phyloP scores from a whole-genome alignment of 441 rosid genomes.

The Eutrema salsugineum region DNA sequence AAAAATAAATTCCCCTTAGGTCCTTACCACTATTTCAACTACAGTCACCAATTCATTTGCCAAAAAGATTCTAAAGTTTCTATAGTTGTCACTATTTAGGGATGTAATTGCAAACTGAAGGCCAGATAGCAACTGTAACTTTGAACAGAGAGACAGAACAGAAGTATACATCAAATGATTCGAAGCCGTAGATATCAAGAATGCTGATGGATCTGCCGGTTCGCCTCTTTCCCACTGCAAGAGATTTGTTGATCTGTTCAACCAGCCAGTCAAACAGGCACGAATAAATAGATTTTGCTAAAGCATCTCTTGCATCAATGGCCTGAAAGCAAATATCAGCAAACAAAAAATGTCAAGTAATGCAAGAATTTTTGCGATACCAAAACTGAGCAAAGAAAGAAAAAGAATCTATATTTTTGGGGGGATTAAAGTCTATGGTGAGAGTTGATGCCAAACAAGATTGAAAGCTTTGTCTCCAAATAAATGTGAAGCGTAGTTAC shows the following conservation, averaged over 20 bases:
- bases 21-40: background rate
- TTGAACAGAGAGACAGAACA: slow-evolving; percentile 2
- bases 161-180: slow-evolving; percentile 87
- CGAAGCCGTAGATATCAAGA: slow-evolving; percentile 99
- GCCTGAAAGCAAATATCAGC: slow-evolving; percentile 62
- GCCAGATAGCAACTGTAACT: background rate
- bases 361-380: background rate
- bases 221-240: slow-evolving; percentile 91
- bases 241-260: slow-evolving; percentile 97
- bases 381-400: background rate
- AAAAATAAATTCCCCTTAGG: background rate
- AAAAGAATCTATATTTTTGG: background rate
- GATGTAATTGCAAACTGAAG: background rate
- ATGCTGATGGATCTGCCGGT: slow-evolving; percentile 99
- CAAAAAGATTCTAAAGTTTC: background rate
- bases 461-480: background rate
- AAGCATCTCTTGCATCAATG: slow-evolving; percentile 88
- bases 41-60: background rate
- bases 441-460: background rate
- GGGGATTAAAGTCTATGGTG: background rate
- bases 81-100: background rate
- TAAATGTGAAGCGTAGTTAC: background rate
- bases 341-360: background rate
- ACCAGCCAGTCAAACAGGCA: slow-evolving; percentile 96
- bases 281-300: slow-evolving; percentile 95